These are phyloP conservation scores for Decorospora gaudefroyi DNA, from an alignment of 2,329 filamentous ascomycete species.

Conservation along the genomic window DNA sequence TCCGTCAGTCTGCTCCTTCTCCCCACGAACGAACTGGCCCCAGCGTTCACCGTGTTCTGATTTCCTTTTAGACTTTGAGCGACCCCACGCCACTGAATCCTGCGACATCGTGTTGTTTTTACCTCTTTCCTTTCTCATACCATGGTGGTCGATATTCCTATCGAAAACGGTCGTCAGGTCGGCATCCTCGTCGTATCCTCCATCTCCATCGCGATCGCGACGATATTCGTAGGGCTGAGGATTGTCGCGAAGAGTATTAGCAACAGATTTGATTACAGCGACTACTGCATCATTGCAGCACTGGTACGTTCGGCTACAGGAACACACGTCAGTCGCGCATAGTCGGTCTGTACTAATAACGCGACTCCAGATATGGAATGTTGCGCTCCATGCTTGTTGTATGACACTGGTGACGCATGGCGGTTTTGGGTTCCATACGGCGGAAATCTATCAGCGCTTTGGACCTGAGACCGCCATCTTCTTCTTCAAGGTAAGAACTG, in stretches of 20 bases:
- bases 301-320: constrained; percentile 3
- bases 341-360: neutral
- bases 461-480: constrained; percentile 20
- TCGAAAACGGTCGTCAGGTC: constrained; percentile 19
- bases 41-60: too few relatives aligned
- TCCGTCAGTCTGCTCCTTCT: too few relatives aligned
- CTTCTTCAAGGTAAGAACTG: constrained; percentile 25
- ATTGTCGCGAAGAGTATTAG: constrained; percentile 15
- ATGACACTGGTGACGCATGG: constrained; percentile 24
- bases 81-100: too few relatives aligned
- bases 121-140: too few relatives aligned
- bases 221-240: constrained; percentile 15
- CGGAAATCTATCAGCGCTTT: constrained; percentile 22
- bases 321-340: too few relatives aligned
- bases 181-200: constrained; percentile 11
- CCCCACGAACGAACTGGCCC: too few relatives aligned
- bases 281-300: constrained; percentile 20
- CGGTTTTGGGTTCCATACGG: constrained; percentile 27
- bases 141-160: constrained; percentile 7
- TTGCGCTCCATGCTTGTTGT: constrained; percentile 20
- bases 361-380: constrained; percentile 22
- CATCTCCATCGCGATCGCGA: constrained; percentile 17
- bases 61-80: too few relatives aligned
- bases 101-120: too few relatives aligned
- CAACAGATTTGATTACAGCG: constrained; percentile 16